Base-by-base conservation (phyloP, 805 yeast species). In the Monosporozyma siamensis region DNA sequence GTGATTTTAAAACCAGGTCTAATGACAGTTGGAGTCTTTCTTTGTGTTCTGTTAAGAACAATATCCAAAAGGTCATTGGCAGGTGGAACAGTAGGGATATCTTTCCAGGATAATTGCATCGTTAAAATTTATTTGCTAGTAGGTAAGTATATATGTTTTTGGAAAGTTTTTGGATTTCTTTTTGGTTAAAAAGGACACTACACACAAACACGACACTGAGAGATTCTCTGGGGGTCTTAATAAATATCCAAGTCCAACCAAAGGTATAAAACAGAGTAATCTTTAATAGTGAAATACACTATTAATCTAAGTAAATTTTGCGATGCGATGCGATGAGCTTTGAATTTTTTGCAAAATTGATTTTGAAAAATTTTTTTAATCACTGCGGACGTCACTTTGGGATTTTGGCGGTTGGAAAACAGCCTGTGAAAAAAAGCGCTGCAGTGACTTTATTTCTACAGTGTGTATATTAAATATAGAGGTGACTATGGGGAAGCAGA, bases 31-130 rank as follows among this genome's bases (percentile, higher is more conserved):
- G 98, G 98, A 5, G 98, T 92, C 69, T 92, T 92, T 70, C 99
- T 80, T 71, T 92, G 99, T 1, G 99, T 92, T 62, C 97, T 77
- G 74, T 92, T 92, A 52, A 92, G 82, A 49, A 92, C 95, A 50
- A 92, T 86, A 68, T 92, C 99, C 78, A 92, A 73, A 74, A 89
- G 73, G 68, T 92, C 97, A 65, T 83, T 87, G 57, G 95, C 71
- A 51, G 80, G 80, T 38, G 97, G 94, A 51, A 90, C 95, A 39
- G 95, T 80, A 18, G 97, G 95, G 63, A 90, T 92, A 66, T 92
- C 97, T 69, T 92, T 90, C 97, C 97, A 90, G 38, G 97, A 82
- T 54, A 90, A 78, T 72, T 90, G 97, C 98, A 90, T 92, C n/a
- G n/a, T n/a, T 7, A 29, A 11, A 17, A 25, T 14, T 30, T 4